Conservation (phyloP, 441 rosid genomes). For the Gossypium schwendimanii region DNA sequence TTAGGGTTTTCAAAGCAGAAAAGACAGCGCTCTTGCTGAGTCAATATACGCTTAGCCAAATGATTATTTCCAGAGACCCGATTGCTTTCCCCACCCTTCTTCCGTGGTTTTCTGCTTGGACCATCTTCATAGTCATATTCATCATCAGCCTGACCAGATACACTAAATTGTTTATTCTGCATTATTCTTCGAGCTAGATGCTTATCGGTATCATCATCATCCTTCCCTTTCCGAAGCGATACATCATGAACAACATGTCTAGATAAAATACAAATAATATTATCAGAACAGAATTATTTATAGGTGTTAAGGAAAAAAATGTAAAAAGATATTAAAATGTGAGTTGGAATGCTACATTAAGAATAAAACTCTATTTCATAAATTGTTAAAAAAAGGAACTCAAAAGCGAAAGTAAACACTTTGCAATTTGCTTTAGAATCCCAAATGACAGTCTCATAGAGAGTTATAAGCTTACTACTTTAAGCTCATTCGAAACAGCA, state of each 20-base stretch:
- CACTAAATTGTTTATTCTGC: conserved; percentile 57
- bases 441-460: neutral
- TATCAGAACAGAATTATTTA: neutral
- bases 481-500: conserved; percentile 1
- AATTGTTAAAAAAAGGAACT: neutral
- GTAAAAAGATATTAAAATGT: neutral
- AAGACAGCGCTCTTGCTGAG: conserved; percentile 87
- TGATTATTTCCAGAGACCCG: conserved; percentile 29
- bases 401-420: neutral
- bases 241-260: conserved; percentile 34
- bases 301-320: neutral
- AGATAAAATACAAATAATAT: neutral
- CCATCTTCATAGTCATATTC: conserved; percentile 82
- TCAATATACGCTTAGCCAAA: conserved; percentile 47
- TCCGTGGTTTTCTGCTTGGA: conserved; percentile 47
- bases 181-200: conserved; percentile 63
- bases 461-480: neutral
- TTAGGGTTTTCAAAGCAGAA: conserved; percentile 90
- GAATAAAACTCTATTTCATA: neutral
- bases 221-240: conserved; percentile 36
- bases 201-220: conserved; percentile 62
- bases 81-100: conserved; percentile 34
- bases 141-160: conserved; percentile 72
- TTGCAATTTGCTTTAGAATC: neutral
- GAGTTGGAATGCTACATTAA: neutral